Evolutionary conservation across 768 basidiomycete species (phyloP), one percentile per base, ranked within the genome.

Genomic region (Trametes elegans): DNA sequence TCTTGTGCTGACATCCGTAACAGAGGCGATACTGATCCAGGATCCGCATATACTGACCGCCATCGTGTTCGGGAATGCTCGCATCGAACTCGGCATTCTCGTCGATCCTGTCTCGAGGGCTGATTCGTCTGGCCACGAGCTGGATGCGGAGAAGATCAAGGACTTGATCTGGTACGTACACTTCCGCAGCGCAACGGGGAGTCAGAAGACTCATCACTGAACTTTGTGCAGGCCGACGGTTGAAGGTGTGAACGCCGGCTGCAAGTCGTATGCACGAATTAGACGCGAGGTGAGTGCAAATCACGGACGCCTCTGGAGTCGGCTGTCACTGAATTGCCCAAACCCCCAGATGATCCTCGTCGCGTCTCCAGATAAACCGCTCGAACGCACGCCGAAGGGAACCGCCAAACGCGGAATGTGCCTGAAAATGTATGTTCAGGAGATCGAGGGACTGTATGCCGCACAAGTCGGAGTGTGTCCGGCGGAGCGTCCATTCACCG

Each of bases 341-440:
- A n/a, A n/a, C 65, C 77, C 76, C 58, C 76, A 82, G 60, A 78
- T 82, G 77, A 76, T 83, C 32, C 38, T 81, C 26, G 62, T 80
- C 14, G 69, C 79, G 0, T 64, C 69, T 3, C 60, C 72, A 23
- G 68, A 65, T 0, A 77, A 77, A 51, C 79, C 77, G 1, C 66
- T 82, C 36, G 66, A 72, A n/a, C 73, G 74, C 19, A 66, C 77
- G 1, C 73, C 67, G 0, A 83, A 81, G 58, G 78, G 78, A 2
- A 77, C 79, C 0, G 71, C 79, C 3, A 67, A 68, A 36, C 73
- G 74, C 43, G 76, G 75, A 51, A 72, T 70, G 5, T 70, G 75
- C 1, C 47, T 79, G 32, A 62, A 49, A 3, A 10, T 66, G 16
- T 83, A 82, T 58, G 66, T 65, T 11, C 48, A 70, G 1, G 80